These are phyloP conservation scores for Trapa incisa DNA, from an alignment of 345 rosid species.

Conservation along the genomic window DNA sequence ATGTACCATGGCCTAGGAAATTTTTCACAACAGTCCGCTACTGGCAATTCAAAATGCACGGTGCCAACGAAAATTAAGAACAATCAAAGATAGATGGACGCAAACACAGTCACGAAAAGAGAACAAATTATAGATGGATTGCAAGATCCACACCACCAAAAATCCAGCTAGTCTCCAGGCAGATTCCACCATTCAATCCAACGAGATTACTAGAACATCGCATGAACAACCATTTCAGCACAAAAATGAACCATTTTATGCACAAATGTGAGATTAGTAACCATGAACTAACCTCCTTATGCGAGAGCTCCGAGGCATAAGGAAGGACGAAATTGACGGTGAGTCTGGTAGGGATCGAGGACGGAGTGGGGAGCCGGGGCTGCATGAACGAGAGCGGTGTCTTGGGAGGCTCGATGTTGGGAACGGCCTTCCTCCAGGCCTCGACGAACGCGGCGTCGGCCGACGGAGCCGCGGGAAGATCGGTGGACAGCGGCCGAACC, in stretches of 20 bases:
- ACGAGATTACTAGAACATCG: neutral
- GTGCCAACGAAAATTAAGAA: too few species aligned
- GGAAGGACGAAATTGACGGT: slow-evolving; percentile 44
- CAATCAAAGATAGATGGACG: too few species aligned
- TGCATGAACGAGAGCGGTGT: slow-evolving; percentile 34
- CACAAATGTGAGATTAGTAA: neutral
- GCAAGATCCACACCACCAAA: neutral
- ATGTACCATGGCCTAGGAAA: neutral
- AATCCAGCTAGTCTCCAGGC: neutral
- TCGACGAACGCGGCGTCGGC: slow-evolving; percentile 24
- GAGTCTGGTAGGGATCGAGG: slow-evolving; percentile 38
- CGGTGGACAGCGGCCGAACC: slow-evolving; percentile 23
- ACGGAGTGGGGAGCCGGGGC: slow-evolving; percentile 22
- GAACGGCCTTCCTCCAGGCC: slow-evolving; percentile 34
- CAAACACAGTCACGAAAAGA: neutral
- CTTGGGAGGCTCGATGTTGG: slow-evolving; percentile 33
- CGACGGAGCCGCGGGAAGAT: slow-evolving; percentile 16
- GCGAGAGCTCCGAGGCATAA: slow-evolving; percentile 29
- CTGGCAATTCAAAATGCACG: too few species aligned
- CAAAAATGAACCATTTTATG: neutral
- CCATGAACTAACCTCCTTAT: slow-evolving; percentile 20
- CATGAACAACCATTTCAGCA: neutral
- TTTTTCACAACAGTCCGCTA: neutral
- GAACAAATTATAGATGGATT: neutral
- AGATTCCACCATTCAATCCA: neutral